These are phyloP conservation scores for Cystobasidium tubakii DNA, from an alignment of 768 basidiomycete species.

Conservation along the genomic window DNA sequence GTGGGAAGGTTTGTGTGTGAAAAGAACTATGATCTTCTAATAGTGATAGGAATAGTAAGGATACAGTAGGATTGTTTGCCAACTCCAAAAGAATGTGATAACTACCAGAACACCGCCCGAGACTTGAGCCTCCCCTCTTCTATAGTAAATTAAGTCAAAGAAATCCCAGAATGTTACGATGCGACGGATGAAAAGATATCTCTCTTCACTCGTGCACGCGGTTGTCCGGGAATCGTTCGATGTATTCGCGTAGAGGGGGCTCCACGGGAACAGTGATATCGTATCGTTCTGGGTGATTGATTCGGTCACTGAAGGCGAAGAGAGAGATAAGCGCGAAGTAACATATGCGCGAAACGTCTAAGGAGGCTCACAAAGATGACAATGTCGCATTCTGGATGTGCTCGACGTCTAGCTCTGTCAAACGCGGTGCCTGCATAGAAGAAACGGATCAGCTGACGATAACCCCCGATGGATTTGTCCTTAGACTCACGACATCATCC, in stretches of 20 bases:
- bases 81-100: neutral
- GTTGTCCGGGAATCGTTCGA: constrained; percentile 27
- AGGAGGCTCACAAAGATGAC: neutral
- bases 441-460: neutral
- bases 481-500: constrained; percentile 1
- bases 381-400: neutral
- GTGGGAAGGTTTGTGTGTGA: neutral
- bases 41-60: neutral
- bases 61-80: constrained; percentile 1
- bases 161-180: neutral
- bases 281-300: constrained; percentile 12
- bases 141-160: neutral
- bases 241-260: constrained; percentile 27
- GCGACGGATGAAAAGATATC: neutral
- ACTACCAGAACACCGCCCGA: neutral
- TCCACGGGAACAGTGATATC: constrained; percentile 4
- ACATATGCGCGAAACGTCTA: neutral
- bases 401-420: neutral
- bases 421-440: neutral
- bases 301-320: neutral
- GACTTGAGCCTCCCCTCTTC: neutral
- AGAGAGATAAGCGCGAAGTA: neutral
- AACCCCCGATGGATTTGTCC: neutral
- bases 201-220: constrained; percentile 16
- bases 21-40: neutral